These are phyloP conservation scores for Naegleria gruberi DNA, from an alignment of 208 protist species.

Conservation along the genomic window DNA sequence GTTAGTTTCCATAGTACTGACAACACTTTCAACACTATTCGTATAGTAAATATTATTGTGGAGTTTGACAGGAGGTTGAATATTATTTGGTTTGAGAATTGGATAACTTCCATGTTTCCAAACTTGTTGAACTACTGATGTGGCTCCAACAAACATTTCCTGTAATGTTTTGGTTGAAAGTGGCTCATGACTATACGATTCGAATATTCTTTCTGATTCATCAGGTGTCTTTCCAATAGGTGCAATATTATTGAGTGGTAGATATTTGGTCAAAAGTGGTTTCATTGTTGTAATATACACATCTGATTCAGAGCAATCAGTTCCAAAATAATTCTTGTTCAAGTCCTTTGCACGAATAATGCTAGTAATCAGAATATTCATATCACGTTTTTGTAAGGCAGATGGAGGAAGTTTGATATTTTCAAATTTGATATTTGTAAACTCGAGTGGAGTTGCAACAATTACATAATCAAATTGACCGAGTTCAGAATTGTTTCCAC, in stretches of 20 bases:
- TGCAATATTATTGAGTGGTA: neutral
- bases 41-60: neutral
- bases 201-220: neutral
- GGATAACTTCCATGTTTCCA: conserved; percentile 7
- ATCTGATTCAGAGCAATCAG: neutral
- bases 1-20: conserved; percentile 1
- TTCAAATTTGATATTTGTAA: neutral
- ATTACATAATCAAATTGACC: neutral
- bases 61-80: neutral
- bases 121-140: neutral
- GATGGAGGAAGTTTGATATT: neutral
- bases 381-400: neutral
- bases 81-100: neutral
- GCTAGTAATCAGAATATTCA: neutral
- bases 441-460: neutral
- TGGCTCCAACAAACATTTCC: neutral
- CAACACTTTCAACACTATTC: neutral
- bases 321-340: neutral
- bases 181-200: neutral
- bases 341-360: neutral
- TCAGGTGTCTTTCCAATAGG: neutral
- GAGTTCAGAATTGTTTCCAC: neutral
- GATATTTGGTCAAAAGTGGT: neutral
- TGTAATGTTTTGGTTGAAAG: neutral
- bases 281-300: neutral